Conservation (phyloP, 768 basidiomycete genomes). For the Podaxis rugospora region DNA sequence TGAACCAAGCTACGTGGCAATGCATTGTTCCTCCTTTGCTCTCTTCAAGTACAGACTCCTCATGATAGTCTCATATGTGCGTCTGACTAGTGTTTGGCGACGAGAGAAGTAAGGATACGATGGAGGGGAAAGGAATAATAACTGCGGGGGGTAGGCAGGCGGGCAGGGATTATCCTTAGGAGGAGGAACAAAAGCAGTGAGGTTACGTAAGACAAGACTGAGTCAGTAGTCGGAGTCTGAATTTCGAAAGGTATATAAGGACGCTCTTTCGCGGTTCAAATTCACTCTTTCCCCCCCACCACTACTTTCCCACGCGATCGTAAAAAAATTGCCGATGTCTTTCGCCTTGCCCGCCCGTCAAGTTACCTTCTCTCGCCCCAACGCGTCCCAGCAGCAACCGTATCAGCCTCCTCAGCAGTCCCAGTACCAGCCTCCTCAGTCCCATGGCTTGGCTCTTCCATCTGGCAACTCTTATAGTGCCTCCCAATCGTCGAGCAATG, state of each 20-base stretch:
- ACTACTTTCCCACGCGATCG: constrained; percentile 38
- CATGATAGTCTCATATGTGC: background rate
- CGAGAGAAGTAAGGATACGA: constrained; percentile 13
- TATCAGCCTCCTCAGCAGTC: constrained; percentile 40
- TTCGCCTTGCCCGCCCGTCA: constrained; percentile 76
- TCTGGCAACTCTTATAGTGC: constrained; percentile 46
- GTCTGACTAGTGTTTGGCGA: background rate
- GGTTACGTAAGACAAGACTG: constrained; percentile 39
- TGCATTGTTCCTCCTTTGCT: background rate
- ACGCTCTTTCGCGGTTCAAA: constrained; percentile 23
- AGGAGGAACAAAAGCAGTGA: constrained; percentile 29
- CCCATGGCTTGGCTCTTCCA: constrained; percentile 52
- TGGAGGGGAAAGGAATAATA: constrained; percentile 9
- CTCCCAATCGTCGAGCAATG: constrained; percentile 29
- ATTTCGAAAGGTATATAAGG: constrained; percentile 42
- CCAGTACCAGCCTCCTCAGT: constrained; percentile 33
- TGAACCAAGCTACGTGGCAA: constrained; percentile 6
- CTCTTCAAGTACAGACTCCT: background rate
- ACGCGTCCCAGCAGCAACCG: constrained; percentile 39
- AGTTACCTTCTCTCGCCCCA: constrained; percentile 70
- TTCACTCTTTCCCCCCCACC: constrained; percentile 28
- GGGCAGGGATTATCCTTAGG: constrained; percentile 12
- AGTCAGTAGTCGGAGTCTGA: constrained; percentile 43
- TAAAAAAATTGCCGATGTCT: constrained; percentile 38
- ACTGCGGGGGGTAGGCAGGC: constrained; percentile 11